Conservation (phyloP, 768 basidiomycete genomes). For the Cubamyces lactineus region DNA sequence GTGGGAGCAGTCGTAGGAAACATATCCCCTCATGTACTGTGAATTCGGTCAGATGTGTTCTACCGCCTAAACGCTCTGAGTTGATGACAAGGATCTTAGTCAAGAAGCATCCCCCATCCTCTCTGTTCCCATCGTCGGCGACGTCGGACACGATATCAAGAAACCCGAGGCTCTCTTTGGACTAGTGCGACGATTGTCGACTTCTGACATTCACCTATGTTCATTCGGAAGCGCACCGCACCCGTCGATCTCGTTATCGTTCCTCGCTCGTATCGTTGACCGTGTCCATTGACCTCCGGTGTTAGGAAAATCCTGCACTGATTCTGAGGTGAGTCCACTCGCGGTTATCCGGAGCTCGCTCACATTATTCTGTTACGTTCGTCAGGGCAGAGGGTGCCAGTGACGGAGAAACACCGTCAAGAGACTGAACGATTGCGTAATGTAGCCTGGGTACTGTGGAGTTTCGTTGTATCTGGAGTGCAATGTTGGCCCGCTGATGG, state of each 20-base stretch:
- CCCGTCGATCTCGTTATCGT: background rate
- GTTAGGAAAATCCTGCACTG: background rate
- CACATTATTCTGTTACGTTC: background rate
- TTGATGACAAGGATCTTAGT: slow-evolving; percentile 6
- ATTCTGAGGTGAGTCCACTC: background rate
- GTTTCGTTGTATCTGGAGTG: no score
- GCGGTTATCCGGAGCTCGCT: background rate
- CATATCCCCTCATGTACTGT: no score
- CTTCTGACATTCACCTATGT: slow-evolving; percentile 2
- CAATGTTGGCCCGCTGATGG: no score
- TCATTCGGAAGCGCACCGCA: background rate
- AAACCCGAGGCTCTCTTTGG: background rate
- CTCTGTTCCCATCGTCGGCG: slow-evolving; percentile 1
- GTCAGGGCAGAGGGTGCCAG: background rate
- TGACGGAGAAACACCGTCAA: background rate
- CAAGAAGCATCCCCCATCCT: background rate
- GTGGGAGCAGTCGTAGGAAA: no score
- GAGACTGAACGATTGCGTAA: background rate
- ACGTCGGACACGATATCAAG: background rate
- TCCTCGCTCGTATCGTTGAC: background rate
- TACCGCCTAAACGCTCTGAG: background rate
- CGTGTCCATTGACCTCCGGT: background rate
- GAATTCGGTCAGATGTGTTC: no score
- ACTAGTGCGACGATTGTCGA: slow-evolving; percentile 1
- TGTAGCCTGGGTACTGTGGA: background rate